phyloP scores from a whole-genome alignment of 192 early-diverging fungal species.

The Dissophora ornata region DNA sequence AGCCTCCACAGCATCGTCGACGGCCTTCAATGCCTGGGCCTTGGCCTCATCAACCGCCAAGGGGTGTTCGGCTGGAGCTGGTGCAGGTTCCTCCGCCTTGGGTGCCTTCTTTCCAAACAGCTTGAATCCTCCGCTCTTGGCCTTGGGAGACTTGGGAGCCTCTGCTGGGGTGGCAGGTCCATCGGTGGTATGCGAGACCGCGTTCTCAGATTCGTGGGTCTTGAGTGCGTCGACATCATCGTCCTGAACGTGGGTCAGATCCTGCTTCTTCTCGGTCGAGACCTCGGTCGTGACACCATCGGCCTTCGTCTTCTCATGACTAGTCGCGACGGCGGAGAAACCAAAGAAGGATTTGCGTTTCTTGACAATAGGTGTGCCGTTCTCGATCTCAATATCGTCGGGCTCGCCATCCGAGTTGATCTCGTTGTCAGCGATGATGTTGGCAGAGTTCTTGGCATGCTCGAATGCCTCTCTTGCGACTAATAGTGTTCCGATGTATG shows the following conservation, averaged over 20 bases:
- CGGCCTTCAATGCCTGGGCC: slow-evolving; percentile 44
- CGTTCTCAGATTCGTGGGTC: slow-evolving; percentile 52
- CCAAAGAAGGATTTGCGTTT: slow-evolving; percentile 55
- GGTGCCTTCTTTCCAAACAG: slow-evolving; percentile 48
- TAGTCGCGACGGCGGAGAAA: slow-evolving; percentile 46
- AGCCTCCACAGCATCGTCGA: slow-evolving; percentile 47
- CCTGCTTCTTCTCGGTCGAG: slow-evolving; percentile 43
- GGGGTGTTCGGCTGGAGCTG: slow-evolving; percentile 11
- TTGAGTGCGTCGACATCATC: slow-evolving; percentile 51
- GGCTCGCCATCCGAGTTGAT: slow-evolving; percentile 53
- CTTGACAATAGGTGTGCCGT: slow-evolving; percentile 46
- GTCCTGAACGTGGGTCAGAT: slow-evolving; percentile 46
- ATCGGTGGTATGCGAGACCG: slow-evolving; percentile 51
- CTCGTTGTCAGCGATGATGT: slow-evolving; percentile 40
- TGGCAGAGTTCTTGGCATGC: slow-evolving; percentile 41
- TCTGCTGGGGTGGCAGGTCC: slow-evolving; percentile 20
- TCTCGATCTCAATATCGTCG: slow-evolving; percentile 49
- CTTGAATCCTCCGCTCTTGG: slow-evolving; percentile 54
- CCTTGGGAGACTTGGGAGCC: slow-evolving; percentile 41
- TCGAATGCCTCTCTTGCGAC: slow-evolving; percentile 51
- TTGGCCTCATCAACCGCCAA: slow-evolving; percentile 51
- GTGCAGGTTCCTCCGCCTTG: slow-evolving; percentile 33
- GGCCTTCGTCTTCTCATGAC: slow-evolving; percentile 47
- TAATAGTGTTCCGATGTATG: not conserved
- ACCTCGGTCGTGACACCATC: slow-evolving; percentile 47